These are phyloP conservation scores for barley (Hordeum vulgare) DNA, from an alignment of 176 grass and related monocot genomes.

Conservation along the genomic window MorexV3_pseudomolecules_assembly NC_058522.1:66130605-66131104, in stretches of 20 bases:
- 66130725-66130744: too few species aligned
- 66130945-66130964: too few species aligned
- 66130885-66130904: background rate
- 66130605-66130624: conserved; percentile 80
- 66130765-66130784: background rate
- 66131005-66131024: too few species aligned
- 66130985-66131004: too few species aligned
- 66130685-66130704: conserved; percentile 3
- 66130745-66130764: too few species aligned
- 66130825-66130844: background rate
- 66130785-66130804: background rate
- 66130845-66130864: background rate
- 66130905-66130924: background rate
- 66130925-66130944: background rate
- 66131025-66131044: too few species aligned
- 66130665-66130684: conserved; percentile 64
- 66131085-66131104: too few species aligned
- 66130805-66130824: background rate
- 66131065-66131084: too few species aligned
- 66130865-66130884: background rate
- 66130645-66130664: conserved; percentile 49
- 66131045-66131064: too few species aligned
- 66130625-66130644: conserved; percentile 84
- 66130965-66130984: too few species aligned
- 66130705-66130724: background rate